A percentile compares a stretch with the other conserved stretches of the same genome.
Conservation (phyloP, 1,284 basidiomycete species). For the Lentinus polychrous region DNA sequence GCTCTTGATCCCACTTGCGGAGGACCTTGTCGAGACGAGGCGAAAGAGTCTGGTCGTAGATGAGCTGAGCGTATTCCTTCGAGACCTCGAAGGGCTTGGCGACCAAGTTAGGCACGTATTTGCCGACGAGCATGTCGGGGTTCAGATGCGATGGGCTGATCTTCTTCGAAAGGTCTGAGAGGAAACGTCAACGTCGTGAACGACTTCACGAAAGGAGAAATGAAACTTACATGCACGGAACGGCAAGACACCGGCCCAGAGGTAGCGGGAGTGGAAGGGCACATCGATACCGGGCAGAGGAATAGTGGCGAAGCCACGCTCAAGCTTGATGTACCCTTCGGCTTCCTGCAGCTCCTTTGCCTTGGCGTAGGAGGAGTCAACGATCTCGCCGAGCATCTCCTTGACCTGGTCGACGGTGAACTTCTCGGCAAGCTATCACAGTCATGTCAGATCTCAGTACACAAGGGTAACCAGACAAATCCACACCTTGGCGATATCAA, state of each 20-base stretch:
- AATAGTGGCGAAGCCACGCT: slow-evolving; percentile 95
- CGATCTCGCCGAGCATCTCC: slow-evolving; percentile 88
- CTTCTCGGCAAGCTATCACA: slow-evolving; percentile 68
- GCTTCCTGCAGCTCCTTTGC: slow-evolving; percentile 77
- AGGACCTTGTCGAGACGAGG: slow-evolving; percentile 91
- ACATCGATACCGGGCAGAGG: slow-evolving; percentile 97
- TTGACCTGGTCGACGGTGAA: slow-evolving; percentile 86
- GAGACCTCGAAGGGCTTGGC: slow-evolving; percentile 92
- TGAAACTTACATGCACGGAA: slow-evolving; percentile 79
- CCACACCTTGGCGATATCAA: slow-evolving; percentile 86
- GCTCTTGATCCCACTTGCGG: slow-evolving; percentile 88
- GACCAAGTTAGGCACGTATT: slow-evolving; percentile 96
- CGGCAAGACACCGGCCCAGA: slow-evolving; percentile 98
- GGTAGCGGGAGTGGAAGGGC: slow-evolving; percentile 97
- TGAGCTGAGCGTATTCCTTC: slow-evolving; percentile 88
- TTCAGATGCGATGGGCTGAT: slow-evolving; percentile 88
- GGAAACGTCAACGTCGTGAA: slow-evolving; percentile 16
- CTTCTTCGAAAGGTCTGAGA: slow-evolving; percentile 91
- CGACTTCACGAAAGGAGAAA: not conserved
- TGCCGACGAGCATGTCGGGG: slow-evolving; percentile 86
- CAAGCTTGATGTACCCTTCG: slow-evolving; percentile 89
- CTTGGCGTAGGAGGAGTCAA: slow-evolving; percentile 75
- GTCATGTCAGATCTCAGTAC: slow-evolving; percentile 5
- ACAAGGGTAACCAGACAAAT: not conserved
- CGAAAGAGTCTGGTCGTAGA: slow-evolving; percentile 92